Evolutionary conservation across 306 rosid species (phyloP).

Genomic region (Begonia fuchsioides): DNA sequence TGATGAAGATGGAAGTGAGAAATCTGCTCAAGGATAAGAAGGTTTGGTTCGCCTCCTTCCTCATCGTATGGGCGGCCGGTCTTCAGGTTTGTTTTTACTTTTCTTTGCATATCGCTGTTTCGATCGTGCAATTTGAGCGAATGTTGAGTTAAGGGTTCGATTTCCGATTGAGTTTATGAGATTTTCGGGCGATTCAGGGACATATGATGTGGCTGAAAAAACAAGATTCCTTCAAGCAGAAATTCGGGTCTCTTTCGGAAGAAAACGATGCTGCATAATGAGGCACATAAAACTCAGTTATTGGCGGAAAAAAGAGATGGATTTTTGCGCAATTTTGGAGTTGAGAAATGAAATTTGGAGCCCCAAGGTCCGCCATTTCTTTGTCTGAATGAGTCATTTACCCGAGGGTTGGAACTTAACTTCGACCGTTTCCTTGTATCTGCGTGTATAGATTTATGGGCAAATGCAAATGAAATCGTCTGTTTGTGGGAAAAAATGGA

Average conservation of each 20-base stretch:
- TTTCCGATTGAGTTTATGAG: neutral
- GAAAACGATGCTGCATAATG: constrained; percentile 8
- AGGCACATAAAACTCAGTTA: neutral
- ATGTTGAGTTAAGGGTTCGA: neutral
- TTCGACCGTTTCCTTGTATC: too few relatives aligned
- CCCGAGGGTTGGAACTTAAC: too few relatives aligned
- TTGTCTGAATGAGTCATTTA: too few relatives aligned
- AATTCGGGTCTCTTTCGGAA: constrained; percentile 26
- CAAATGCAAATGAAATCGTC: too few relatives aligned
- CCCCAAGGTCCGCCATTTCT: too few relatives aligned
- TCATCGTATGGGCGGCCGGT: constrained; percentile 65
- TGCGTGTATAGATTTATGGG: too few relatives aligned
- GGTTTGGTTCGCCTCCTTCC: constrained; percentile 61
- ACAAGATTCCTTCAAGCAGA: constrained; percentile 68
- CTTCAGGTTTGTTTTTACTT: constrained; percentile 33
- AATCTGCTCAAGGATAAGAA: constrained; percentile 53
- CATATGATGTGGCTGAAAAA: constrained; percentile 79
- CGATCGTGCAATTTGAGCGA: neutral
- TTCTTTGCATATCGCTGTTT: neutral
- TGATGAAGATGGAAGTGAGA: constrained; percentile 33
- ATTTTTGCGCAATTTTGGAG: too few relatives aligned
- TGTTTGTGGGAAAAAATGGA: too few relatives aligned
- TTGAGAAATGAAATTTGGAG: too few relatives aligned
- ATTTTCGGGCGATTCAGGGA: constrained; percentile 25
- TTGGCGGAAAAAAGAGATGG: too few relatives aligned